Evolutionary conservation across 2,329 filamentous ascomycete species (phyloP), one percentile per base, ranked within the genome.

Genomic region (Aspergillus pseudoglaucus): DNA sequence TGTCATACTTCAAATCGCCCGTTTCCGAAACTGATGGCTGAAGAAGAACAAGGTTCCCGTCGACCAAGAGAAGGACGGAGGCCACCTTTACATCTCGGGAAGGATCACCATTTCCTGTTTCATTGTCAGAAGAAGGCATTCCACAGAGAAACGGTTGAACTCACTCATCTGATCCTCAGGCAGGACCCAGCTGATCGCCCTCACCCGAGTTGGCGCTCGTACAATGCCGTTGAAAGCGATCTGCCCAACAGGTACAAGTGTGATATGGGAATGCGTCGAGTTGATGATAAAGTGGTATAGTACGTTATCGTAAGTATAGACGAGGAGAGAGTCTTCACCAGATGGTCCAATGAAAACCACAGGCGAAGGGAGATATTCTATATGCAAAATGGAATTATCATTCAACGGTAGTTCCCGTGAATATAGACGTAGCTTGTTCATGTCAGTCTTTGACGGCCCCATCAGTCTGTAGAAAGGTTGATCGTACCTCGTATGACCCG

Each of bases 171-270:
- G 93, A 52, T 84, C 84, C 59, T 97, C 91, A 1, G 93, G 93
- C 44, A 98, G 69, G 51, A 98, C 87, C 93, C 93, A 98, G 69
- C 90, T 96, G 37, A 98, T 82, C 8, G 90, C 88, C 56, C 93
- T 83, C 4, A 98, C 93, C 62, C 93, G 81, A 18, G 90, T 89
- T 9, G 93, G 93, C 32, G 93, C 94, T 59, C 93, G 79, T 39
- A 98, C 90, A 53, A 98, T 96, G 41, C 93, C 93, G 65, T 98
- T 88, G 59, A 98, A 93, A 10, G 89, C 91, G 60, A 98, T 98
- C 65, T 97, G 93, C 8, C 94, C 93, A n/a, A 97, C 90, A 63
- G 95, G 90, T 6, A 95, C 81, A 25, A 97, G 78, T 39, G 83
- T 84, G 30, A 95, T 80, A 18, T 83, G 83, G n/a, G 80, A 76